Evolutionary conservation across 768 basidiomycete genomes (phyloP), one percentile per base, ranked within the genome.

Genomic region (Lactifluus pinguis): DNA sequence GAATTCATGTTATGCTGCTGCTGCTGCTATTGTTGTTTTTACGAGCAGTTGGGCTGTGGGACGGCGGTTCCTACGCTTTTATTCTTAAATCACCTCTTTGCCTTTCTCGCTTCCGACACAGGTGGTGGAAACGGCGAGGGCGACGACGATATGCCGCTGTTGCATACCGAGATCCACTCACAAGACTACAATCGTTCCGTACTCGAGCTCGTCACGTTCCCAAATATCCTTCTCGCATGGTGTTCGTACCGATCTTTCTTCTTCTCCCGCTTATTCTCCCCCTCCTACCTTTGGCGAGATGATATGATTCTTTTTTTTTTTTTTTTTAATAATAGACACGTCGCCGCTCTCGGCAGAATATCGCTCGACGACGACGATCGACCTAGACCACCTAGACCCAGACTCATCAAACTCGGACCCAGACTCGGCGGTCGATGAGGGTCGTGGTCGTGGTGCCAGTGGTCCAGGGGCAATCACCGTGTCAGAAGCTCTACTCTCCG

Each of bases 131-230:
- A 17, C 3, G 19, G 14, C 9, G 14, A 8, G 41, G 41, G 32
- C 36, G 8, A 34, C 41, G 6, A 42, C 6, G 19, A n/a, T 5
- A 8, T 25, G 8, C 36, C 7, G 13, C 29, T 44, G 6, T n/a
- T 25, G 13, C 13, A 77, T 42, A 85, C 83, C 0, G 73, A 80
- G 32, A 67, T 97, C 8, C 87, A 92, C 68, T 74, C 97, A 2
- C 95, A 98, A 77, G 95, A 98, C 71, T 98, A 94, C 75, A 98
- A 98, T 70, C 73, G 76, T 0, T 83, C 86, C 7, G 91, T 92
- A 9, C 74, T 95, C 7, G 81, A 86, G 53, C 80, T 94, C 6
- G 84, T 89, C 19, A 90, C 90, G 0, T 73, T 88, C 17, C 89
- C 90, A 4, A 94, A 94, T 67, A 68, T 92, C 54, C 66, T 94